Evolutionary conservation across 306 rosid genomes (phyloP).

Genomic region (Cyclanthera cordifolia): DNA sequence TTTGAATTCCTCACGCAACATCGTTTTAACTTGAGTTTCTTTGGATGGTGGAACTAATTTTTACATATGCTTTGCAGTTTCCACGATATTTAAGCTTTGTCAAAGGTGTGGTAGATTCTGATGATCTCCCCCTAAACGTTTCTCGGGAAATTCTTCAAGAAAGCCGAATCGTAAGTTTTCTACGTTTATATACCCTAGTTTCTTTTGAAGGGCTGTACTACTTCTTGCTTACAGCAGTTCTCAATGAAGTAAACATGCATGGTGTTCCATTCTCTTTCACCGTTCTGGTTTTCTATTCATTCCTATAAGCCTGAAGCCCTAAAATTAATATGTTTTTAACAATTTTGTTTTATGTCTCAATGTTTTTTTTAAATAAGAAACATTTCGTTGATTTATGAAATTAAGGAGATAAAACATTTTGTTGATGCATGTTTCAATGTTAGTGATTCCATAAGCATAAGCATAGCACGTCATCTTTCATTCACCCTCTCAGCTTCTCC

Average conservation of each 20-base stretch:
- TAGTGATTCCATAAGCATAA: background rate
- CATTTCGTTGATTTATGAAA: too few relatives aligned
- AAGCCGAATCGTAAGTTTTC: conserved; percentile 79
- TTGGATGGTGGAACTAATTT: background rate
- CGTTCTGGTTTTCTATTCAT: background rate
- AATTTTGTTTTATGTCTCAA: background rate
- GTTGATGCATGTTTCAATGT: background rate
- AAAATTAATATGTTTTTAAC: background rate
- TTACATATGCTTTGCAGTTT: conserved; percentile 43
- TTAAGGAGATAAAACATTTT: too few relatives aligned
- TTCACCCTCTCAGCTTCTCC: background rate
- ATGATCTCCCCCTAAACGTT: conserved; percentile 96
- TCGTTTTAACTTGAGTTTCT: background rate
- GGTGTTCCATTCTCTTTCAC: background rate
- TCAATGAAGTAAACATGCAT: background rate
- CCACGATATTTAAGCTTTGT: conserved; percentile 95
- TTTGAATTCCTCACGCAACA: background rate
- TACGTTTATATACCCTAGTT: background rate
- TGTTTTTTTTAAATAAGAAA: too few relatives aligned
- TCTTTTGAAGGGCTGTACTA: background rate
- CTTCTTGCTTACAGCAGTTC: background rate
- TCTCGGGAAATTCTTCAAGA: conserved; percentile 98
- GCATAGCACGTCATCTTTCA: background rate
- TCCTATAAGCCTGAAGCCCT: background rate
- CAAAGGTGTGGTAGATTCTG: conserved; percentile 88